Percentiles rank a stretch among this genome's conserved stretches.
These are phyloP conservation scores for Arthrobotrys conoides DNA, from an alignment of 2,329 filamentous ascomycete species.

Conservation along the genomic window DNA sequence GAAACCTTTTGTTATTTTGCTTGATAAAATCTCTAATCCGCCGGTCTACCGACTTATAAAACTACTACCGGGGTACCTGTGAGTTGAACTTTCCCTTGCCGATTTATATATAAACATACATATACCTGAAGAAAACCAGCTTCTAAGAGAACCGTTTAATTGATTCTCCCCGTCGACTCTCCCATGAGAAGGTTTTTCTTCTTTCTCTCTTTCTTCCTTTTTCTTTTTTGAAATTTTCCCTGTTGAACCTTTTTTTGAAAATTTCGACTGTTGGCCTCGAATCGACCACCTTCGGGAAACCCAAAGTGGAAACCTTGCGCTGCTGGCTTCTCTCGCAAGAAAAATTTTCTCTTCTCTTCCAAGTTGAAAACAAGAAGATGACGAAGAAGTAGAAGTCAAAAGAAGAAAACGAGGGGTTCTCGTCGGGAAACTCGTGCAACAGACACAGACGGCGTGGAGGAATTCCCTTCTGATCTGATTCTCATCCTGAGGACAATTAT, in stretches of 20 bases:
- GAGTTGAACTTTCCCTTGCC: conserved; percentile 15
- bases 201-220: not conserved
- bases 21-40: conserved; percentile 12
- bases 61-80: too few species aligned
- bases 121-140: too few species aligned
- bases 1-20: too few species aligned
- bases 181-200: not conserved
- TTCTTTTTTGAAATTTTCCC: too few species aligned
- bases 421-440: not conserved
- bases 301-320: conserved; percentile 19
- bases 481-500: conserved; percentile 24
- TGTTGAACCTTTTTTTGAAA: conserved; percentile 1
- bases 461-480: conserved; percentile 31
- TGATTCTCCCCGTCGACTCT: too few species aligned
- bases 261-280: conserved; percentile 4
- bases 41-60: too few species aligned
- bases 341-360: not conserved
- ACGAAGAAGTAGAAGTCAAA: not conserved
- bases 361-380: conserved; percentile 10
- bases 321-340: conserved; percentile 7
- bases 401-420: not conserved
- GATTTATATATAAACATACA: too few species aligned
- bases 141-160: too few species aligned
- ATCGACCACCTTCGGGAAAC: not conserved
- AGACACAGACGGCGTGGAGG: conserved; percentile 15